Percentiles rank a stretch among this genome's conserved stretches.
phyloP scores from a whole-genome alignment of 2,329 filamentous ascomycete genomes.

The Cordyceps farinosa region DNA sequence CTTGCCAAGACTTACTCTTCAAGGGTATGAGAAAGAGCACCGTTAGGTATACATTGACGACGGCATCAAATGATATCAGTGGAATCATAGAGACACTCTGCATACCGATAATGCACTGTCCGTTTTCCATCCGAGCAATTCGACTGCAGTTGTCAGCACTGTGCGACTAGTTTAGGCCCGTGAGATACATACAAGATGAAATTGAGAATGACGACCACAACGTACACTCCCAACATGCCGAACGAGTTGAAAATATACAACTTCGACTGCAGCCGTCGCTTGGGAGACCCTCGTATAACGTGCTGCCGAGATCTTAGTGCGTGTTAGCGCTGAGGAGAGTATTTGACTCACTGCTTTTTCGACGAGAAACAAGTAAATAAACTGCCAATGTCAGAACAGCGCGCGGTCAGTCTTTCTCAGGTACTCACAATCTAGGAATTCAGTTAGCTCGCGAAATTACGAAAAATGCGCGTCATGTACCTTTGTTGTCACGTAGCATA shows the following conservation, averaged over 20 bases:
- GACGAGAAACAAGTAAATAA: slow-evolving; percentile 63
- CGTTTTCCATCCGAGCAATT: slow-evolving; percentile 52
- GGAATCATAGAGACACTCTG: slow-evolving; percentile 55
- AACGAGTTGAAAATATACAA: slow-evolving; percentile 60
- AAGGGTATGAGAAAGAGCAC: slow-evolving; percentile 60
- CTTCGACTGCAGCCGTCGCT: slow-evolving; percentile 50
- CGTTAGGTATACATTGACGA: slow-evolving; percentile 62
- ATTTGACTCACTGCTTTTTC: slow-evolving; percentile 53
- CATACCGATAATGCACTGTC: slow-evolving; percentile 61
- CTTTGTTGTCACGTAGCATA: slow-evolving; percentile 62
- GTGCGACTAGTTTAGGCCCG: neutral
- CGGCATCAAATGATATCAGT: slow-evolving; percentile 57
- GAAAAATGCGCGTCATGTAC: slow-evolving; percentile 30
- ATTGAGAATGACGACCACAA: slow-evolving; percentile 51
- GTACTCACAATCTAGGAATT: slow-evolving; percentile 30
- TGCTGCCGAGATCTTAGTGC: slow-evolving; percentile 36
- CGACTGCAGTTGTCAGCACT: slow-evolving; percentile 38
- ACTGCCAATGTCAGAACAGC: slow-evolving; percentile 26
- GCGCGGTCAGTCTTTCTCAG: too few species aligned
- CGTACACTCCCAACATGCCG: slow-evolving; percentile 48
- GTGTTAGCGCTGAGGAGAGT: neutral
- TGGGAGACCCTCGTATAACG: slow-evolving; percentile 53
- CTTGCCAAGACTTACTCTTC: slow-evolving; percentile 37
- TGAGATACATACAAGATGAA: slow-evolving; percentile 53
- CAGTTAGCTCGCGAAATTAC: neutral